Evolutionary conservation across 1,284 basidiomycete genomes (phyloP).

Genomic region (Ganoderma boninense): DNA sequence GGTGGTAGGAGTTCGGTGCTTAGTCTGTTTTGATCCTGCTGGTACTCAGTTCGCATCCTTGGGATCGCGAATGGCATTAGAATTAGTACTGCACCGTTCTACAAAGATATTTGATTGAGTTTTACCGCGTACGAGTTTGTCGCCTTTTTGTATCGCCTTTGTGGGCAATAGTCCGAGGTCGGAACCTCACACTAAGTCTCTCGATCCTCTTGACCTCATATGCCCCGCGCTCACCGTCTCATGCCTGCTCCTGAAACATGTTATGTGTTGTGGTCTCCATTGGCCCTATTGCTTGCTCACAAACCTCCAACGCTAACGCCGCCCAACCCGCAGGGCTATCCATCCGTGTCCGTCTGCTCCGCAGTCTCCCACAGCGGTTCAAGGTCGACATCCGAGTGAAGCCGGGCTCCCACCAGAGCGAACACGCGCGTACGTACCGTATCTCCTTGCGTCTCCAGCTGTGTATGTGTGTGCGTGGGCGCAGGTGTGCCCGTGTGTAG

Average conservation of each 20-base stretch:
- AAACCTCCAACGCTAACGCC: background rate
- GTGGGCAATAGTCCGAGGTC: too few species aligned
- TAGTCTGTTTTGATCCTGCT: background rate
- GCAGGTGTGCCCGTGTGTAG: background rate
- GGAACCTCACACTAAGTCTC: background rate
- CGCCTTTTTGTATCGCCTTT: too few species aligned
- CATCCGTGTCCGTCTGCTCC: slow-evolving; percentile 90
- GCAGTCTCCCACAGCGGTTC: slow-evolving; percentile 91
- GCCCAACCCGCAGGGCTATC: slow-evolving; percentile 62
- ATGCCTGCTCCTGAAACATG: background rate
- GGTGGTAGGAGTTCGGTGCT: background rate
- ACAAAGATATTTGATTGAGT: background rate
- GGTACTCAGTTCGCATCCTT: too few species aligned
- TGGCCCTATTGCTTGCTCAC: background rate
- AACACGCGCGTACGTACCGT: slow-evolving; percentile 73
- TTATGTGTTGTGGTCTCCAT: background rate
- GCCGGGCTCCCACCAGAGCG: slow-evolving; percentile 95
- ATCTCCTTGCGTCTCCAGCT: background rate
- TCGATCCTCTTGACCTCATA: background rate
- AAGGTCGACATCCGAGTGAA: slow-evolving; percentile 96
- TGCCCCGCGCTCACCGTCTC: background rate
- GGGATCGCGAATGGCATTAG: background rate
- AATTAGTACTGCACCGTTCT: too few species aligned
- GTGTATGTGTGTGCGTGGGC: background rate
- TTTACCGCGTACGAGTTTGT: too few species aligned